Evolutionary conservation across 139 green algal genomes (phyloP).

Genomic region (Limnomonas spitsbergensis): DNA sequence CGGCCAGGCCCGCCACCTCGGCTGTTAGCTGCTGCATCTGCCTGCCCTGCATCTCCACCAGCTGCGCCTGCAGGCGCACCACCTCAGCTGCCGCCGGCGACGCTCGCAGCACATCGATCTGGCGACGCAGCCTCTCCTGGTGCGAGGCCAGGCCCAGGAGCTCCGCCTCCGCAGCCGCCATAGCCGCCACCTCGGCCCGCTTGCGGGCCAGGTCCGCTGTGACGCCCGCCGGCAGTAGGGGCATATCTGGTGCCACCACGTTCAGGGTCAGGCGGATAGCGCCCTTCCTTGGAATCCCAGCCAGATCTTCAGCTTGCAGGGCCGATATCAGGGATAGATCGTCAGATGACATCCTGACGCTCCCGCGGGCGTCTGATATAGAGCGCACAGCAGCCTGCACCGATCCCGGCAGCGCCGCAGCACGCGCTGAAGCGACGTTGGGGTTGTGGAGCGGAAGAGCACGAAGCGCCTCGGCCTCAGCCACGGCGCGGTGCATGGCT

Average conservation of each 20-base stretch:
- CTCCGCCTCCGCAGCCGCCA: background rate
- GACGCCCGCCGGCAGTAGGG: background rate
- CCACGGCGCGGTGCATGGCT: background rate
- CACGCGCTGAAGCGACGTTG: background rate
- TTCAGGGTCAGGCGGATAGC: background rate
- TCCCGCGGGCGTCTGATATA: background rate
- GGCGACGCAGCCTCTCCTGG: background rate
- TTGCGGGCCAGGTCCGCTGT: background rate
- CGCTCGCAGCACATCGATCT: conserved; percentile 6
- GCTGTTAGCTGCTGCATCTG: background rate
- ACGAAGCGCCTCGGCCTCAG: background rate
- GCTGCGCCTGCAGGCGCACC: conserved; percentile 16
- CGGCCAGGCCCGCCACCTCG: background rate
- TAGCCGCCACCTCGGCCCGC: background rate
- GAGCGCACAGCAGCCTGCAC: background rate
- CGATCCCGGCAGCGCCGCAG: background rate
- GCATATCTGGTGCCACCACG: background rate
- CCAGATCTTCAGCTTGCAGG: no score
- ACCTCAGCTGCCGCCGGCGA: conserved; percentile 14
- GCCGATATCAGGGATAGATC: no score
- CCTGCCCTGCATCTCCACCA: conserved; percentile 19
- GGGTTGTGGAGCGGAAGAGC: background rate
- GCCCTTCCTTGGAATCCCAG: background rate
- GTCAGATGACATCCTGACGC: no score
- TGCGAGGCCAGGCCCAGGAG: background rate